These are phyloP conservation scores for Phytophthora melonis DNA, from an alignment of 352 stramenopile genomes.

Conservation along the genomic window DNA sequence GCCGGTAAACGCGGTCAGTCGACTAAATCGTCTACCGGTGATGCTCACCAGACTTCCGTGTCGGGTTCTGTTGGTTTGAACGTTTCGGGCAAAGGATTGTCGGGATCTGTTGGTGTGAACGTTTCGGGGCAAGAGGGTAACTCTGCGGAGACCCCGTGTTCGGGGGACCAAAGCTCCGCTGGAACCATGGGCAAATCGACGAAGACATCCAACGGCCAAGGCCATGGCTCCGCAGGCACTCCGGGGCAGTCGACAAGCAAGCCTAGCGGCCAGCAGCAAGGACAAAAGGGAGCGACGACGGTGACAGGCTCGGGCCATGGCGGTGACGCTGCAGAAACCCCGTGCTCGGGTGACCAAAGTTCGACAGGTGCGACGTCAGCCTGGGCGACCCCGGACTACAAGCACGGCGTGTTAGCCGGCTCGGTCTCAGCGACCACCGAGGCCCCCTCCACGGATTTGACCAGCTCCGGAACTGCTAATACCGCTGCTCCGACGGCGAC, in stretches of 20 bases:
- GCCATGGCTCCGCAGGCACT: background rate
- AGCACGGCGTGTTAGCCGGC: constrained; percentile 16
- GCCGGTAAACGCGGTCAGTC: constrained; percentile 9
- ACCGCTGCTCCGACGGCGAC: background rate
- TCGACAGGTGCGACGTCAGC: constrained; percentile 12
- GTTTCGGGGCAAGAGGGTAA: background rate
- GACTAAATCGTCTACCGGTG: background rate
- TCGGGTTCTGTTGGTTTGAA: background rate
- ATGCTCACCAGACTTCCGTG: background rate
- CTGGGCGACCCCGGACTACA: constrained; percentile 20
- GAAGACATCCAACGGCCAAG: background rate
- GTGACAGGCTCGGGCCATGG: constrained; percentile 14
- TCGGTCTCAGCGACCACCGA: constrained; percentile 16
- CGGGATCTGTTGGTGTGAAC: background rate
- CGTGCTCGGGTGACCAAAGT: constrained; percentile 22
- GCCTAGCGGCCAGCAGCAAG: background rate
- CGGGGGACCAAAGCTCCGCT: constrained; percentile 2
- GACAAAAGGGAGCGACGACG: background rate
- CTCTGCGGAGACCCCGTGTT: constrained; percentile 5
- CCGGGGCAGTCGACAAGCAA: constrained; percentile 1
- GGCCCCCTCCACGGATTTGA: background rate
- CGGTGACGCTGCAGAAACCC: constrained; percentile 14
- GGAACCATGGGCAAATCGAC: background rate
- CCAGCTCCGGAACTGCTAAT: background rate
- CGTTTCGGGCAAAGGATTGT: constrained; percentile 2